Evolutionary conservation across 2,329 filamentous ascomycete species (phyloP).

Genomic region (Pestalotiopsis sp.): DNA sequence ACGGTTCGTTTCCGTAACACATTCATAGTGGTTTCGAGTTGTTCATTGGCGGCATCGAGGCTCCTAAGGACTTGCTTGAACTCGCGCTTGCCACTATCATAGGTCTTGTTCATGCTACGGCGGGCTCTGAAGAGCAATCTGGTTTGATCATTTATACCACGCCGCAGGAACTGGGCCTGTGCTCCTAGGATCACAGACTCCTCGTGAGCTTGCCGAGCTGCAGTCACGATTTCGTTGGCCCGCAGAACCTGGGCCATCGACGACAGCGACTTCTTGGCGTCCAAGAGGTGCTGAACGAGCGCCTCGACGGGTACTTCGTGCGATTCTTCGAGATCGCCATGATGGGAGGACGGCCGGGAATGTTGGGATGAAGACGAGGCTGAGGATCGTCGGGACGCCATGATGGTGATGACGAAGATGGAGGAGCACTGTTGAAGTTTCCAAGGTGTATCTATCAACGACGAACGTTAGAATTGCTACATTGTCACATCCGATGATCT

Average conservation of each 20-base stretch:
- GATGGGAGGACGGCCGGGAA: slow-evolving; percentile 22
- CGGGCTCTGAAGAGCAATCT: slow-evolving; percentile 52
- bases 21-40: slow-evolving; percentile 66
- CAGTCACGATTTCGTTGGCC: slow-evolving; percentile 81
- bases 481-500: slow-evolving; percentile 11
- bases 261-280: slow-evolving; percentile 83
- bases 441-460: neutral
- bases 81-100: slow-evolving; percentile 58
- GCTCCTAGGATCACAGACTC: slow-evolving; percentile 74
- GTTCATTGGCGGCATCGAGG: slow-evolving; percentile 66
- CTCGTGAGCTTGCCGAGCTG: slow-evolving; percentile 74
- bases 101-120: slow-evolving; percentile 52
- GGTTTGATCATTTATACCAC: slow-evolving; percentile 59
- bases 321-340: slow-evolving; percentile 36
- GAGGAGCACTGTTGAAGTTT: slow-evolving; percentile 8
- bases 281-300: slow-evolving; percentile 80
- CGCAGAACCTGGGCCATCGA: slow-evolving; percentile 81
- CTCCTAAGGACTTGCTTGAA: slow-evolving; percentile 62
- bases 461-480: slow-evolving; percentile 11
- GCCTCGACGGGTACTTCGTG: slow-evolving; percentile 62
- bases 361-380: slow-evolving; percentile 22
- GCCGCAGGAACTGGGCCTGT: slow-evolving; percentile 66
- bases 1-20: slow-evolving; percentile 65
- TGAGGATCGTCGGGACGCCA: slow-evolving; percentile 14
- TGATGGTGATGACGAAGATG: slow-evolving; percentile 11